Evolutionary conservation across 2,329 filamentous ascomycete genomes (phyloP).

Genomic region (Gnomoniopsis sp.): DNA sequence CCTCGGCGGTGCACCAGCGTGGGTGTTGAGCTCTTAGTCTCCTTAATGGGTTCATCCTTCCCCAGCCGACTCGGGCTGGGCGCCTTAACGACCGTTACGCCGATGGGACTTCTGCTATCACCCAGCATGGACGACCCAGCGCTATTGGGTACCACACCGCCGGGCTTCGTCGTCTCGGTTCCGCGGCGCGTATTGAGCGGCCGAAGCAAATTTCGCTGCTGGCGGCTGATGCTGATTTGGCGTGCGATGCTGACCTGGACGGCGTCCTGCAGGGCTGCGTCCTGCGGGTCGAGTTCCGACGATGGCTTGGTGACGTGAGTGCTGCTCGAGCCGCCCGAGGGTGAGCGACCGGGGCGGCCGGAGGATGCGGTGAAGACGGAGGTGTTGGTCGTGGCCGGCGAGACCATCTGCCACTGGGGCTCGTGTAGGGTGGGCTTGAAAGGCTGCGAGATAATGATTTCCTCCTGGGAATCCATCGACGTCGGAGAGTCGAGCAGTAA

Average conservation of each 20-base stretch:
- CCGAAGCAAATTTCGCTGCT: slow-evolving; percentile 57
- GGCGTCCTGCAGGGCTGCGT: slow-evolving; percentile 47
- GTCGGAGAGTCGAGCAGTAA: slow-evolving; percentile 41
- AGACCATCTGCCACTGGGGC: slow-evolving; percentile 47
- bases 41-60: slow-evolving; percentile 33
- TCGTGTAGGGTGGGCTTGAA: slow-evolving; percentile 36
- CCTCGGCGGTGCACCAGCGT: slow-evolving; percentile 38
- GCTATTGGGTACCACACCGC: not conserved
- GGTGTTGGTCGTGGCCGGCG: slow-evolving; percentile 28
- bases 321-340: slow-evolving; percentile 19
- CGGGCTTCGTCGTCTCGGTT: not conserved
- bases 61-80: slow-evolving; percentile 21
- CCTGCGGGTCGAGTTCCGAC: slow-evolving; percentile 35
- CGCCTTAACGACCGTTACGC: slow-evolving; percentile 20
- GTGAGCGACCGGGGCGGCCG: slow-evolving; percentile 19
- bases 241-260: slow-evolving; percentile 66
- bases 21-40: slow-evolving; percentile 42
- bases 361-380: slow-evolving; percentile 18
- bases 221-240: slow-evolving; percentile 62
- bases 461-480: slow-evolving; percentile 22
- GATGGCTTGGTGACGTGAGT: slow-evolving; percentile 32
- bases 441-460: slow-evolving; percentile 27
- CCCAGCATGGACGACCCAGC: not conserved
- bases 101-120: slow-evolving; percentile 10
- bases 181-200: slow-evolving; percentile 40